A percentile compares a stretch with the other conserved stretches of the same genome.
Conservation (phyloP, 768 basidiomycete species). For the Fibroporia radiculosa region DNA sequence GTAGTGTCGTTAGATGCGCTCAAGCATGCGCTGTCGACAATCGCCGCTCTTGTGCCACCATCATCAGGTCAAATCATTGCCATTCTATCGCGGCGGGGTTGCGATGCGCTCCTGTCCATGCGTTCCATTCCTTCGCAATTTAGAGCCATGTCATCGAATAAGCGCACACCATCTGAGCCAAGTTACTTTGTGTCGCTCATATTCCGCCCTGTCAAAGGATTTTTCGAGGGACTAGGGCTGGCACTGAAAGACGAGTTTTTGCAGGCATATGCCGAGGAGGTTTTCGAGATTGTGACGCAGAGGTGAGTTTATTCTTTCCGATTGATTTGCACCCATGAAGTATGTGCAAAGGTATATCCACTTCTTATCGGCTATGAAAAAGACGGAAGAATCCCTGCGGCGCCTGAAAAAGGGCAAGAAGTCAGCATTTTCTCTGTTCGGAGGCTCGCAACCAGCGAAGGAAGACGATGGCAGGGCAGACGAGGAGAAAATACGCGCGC, state of each 20-base stretch:
- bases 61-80: conserved; percentile 57
- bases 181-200: conserved; percentile 83
- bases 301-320: conserved; percentile 31
- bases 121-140: conserved; percentile 88
- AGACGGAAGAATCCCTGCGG: conserved; percentile 85
- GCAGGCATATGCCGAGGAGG: conserved; percentile 42
- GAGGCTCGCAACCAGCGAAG: conserved; percentile 35
- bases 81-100: conserved; percentile 74
- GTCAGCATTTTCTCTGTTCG: conserved; percentile 72
- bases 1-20: conserved; percentile 41
- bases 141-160: conserved; percentile 67
- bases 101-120: conserved; percentile 77
- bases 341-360: conserved; percentile 59
- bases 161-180: conserved; percentile 63
- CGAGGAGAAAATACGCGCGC: conserved; percentile 79
- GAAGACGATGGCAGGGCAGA: conserved; percentile 67
- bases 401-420: conserved; percentile 86
- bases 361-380: conserved; percentile 78
- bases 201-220: conserved; percentile 68
- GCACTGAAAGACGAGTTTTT: conserved; percentile 49
- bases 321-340: conserved; percentile 1
- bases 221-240: conserved; percentile 67
- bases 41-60: conserved; percentile 47
- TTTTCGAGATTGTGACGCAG: conserved; percentile 67
- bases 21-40: conserved; percentile 37